Conservation (phyloP, 805 yeast genomes). For the Kockiozyma suomiensis region DNA sequence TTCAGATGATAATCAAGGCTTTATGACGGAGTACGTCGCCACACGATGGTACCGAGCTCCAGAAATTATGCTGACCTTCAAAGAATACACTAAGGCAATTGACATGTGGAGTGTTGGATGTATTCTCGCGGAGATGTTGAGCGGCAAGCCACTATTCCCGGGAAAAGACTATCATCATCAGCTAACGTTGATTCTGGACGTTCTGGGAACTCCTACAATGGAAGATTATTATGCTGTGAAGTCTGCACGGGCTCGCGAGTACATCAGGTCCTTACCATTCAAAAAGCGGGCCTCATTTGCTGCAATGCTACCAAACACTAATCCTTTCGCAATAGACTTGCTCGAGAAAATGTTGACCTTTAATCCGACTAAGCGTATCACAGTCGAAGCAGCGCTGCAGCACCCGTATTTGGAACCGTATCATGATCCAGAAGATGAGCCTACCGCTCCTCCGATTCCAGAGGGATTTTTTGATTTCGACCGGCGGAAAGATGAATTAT, state of each 20-base stretch:
- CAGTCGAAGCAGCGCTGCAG: slow-evolving; percentile 78
- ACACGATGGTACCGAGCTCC: slow-evolving; percentile 98
- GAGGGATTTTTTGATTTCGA: slow-evolving; percentile 90
- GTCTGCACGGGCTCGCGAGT: slow-evolving; percentile 84
- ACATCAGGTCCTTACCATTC: slow-evolving; percentile 76
- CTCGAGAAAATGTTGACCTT: slow-evolving; percentile 73
- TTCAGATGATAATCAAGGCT: slow-evolving; percentile 69
- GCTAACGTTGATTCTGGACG: slow-evolving; percentile 77
- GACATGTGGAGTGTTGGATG: slow-evolving; percentile 98
- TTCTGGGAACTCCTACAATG: slow-evolving; percentile 83
- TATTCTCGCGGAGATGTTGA: slow-evolving; percentile 85
- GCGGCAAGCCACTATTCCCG: slow-evolving; percentile 87
- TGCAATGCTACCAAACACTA: slow-evolving; percentile 49
- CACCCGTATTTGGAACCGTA: slow-evolving; percentile 88
- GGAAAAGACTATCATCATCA: slow-evolving; percentile 95
- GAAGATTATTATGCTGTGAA: slow-evolving; percentile 62
- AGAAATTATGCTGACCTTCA: slow-evolving; percentile 93
- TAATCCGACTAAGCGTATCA: slow-evolving; percentile 79
- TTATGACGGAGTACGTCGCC: slow-evolving; percentile 96
- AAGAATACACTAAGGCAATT: slow-evolving; percentile 90
- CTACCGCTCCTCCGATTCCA: slow-evolving; percentile 78
- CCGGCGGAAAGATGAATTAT: slow-evolving; percentile 73
- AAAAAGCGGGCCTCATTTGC: slow-evolving; percentile 62
- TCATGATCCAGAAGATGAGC: slow-evolving; percentile 95
- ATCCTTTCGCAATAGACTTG: slow-evolving; percentile 69